Conservation (phyloP, 2,329 filamentous ascomycete genomes). For the Alternaria tenuissima region DNA sequence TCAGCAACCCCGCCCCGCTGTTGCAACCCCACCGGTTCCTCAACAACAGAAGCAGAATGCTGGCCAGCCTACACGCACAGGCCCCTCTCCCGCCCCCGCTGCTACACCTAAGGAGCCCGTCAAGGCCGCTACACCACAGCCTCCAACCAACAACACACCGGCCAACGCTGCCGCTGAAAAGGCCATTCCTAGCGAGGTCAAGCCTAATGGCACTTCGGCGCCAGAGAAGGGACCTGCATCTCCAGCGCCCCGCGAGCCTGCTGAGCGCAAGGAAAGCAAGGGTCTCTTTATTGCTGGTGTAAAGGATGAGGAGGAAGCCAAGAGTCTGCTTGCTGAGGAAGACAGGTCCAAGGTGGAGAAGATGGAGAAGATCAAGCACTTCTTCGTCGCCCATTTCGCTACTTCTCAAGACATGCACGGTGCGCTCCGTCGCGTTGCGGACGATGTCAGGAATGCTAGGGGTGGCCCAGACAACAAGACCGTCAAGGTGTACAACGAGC, state of each 20-base stretch:
- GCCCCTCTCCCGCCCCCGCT: slow-evolving; percentile 52
- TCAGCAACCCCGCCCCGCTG: slow-evolving; percentile 43
- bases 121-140: slow-evolving; percentile 61
- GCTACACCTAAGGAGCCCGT: slow-evolving; percentile 54
- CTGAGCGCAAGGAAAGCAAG: slow-evolving; percentile 70
- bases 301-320: slow-evolving; percentile 81
- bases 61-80: slow-evolving; percentile 49
- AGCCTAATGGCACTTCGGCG: slow-evolving; percentile 60
- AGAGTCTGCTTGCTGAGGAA: slow-evolving; percentile 82
- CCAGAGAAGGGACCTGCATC: slow-evolving; percentile 50
- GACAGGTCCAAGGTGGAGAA: slow-evolving; percentile 80
- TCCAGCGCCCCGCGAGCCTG: slow-evolving; percentile 60
- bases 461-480: slow-evolving; percentile 80
- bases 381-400: slow-evolving; percentile 88
- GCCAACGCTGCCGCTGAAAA: slow-evolving; percentile 51
- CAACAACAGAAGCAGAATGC: slow-evolving; percentile 55
- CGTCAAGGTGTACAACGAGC: slow-evolving; percentile 82
- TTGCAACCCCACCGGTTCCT: slow-evolving; percentile 47
- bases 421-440: slow-evolving; percentile 76
- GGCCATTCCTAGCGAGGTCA: slow-evolving; percentile 52
- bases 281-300: slow-evolving; percentile 92
- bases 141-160: slow-evolving; percentile 43
- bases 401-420: slow-evolving; percentile 80
- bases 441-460: slow-evolving; percentile 77
- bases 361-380: slow-evolving; percentile 74